phyloP scores from a whole-genome alignment of 805 yeast species.

The Candida xyloterini region DNA sequence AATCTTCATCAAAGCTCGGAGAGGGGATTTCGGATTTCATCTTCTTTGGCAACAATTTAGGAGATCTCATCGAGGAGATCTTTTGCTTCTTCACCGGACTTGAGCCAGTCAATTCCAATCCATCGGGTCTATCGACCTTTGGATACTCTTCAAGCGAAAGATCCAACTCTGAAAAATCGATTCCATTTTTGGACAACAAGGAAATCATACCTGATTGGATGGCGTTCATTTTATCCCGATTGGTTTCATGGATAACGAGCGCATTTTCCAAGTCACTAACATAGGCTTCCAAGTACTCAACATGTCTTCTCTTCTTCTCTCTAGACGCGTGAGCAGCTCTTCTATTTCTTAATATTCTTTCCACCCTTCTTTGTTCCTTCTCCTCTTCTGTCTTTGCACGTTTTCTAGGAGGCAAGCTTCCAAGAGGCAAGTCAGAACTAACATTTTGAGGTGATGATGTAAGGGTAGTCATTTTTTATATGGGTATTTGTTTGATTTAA shows the following conservation, averaged over 20 bases:
- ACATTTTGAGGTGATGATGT: constrained; percentile 9
- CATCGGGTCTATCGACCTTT: constrained; percentile 26
- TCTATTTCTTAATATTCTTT: constrained; percentile 87
- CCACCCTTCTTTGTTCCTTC: constrained; percentile 93
- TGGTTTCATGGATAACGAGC: constrained; percentile 12
- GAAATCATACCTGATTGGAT: constrained; percentile 19
- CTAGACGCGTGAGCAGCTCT: constrained; percentile 97
- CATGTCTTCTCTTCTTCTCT: constrained; percentile 91
- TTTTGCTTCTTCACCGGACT: constrained; percentile 21
- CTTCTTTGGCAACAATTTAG: constrained; percentile 3
- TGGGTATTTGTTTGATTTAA: constrained; percentile 17
- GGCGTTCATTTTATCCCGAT: constrained; percentile 13
- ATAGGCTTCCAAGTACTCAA: constrained; percentile 74
- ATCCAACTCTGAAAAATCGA: constrained; percentile 18
- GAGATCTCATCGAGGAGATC: constrained; percentile 7
- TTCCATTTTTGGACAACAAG: constrained; percentile 16
- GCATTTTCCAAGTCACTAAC: constrained; percentile 41
- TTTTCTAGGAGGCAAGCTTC: constrained; percentile 81
- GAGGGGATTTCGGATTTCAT: constrained; percentile 19
- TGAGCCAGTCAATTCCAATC: constrained; percentile 24
- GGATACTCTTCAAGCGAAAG: constrained; percentile 12
- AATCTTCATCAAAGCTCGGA: constrained; percentile 24
- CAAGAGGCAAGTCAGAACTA: constrained; percentile 17
- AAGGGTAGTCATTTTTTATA: constrained; percentile 11
- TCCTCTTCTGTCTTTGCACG: constrained; percentile 96